Conservation (phyloP, 257 asterid species). For the Solanum verrucosum region DNA sequence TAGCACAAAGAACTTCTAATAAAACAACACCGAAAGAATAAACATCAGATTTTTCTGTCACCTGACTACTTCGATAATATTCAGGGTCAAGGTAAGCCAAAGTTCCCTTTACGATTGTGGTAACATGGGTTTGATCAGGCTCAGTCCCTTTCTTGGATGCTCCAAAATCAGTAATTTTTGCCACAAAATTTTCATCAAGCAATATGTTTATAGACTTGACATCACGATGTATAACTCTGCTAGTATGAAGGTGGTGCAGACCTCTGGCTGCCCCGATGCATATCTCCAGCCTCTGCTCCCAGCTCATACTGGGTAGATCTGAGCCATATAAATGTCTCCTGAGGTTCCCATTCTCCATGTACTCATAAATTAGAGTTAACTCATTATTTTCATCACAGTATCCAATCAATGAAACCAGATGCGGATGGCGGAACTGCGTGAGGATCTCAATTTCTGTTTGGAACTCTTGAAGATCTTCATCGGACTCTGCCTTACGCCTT, state of each 20-base stretch:
- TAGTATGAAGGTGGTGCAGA: neutral
- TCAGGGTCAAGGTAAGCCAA: neutral
- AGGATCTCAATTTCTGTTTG: no score
- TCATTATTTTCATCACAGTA: no score
- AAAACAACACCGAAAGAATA: neutral
- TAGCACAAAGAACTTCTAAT: neutral
- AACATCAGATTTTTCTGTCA: neutral
- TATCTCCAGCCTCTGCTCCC: neutral
- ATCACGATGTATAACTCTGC: neutral
- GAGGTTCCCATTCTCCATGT: no score
- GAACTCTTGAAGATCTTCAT: no score
- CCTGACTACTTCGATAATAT: accelerated
- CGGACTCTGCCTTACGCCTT: accelerated
- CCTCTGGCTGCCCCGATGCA: no score
- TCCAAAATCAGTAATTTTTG: neutral
- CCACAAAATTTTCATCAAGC: neutral
- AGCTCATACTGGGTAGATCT: no score
- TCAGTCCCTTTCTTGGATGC: neutral
- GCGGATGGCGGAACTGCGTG: no score
- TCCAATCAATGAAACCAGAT: no score
- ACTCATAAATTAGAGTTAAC: no score
- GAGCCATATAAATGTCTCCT: no score
- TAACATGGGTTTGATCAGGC: neutral
- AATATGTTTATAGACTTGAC: neutral
- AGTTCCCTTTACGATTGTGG: neutral